Evolutionary conservation across 805 yeast genomes (phyloP), one percentile per base, ranked within the genome.

Genomic region (Gaillardinia entomophila): DNA sequence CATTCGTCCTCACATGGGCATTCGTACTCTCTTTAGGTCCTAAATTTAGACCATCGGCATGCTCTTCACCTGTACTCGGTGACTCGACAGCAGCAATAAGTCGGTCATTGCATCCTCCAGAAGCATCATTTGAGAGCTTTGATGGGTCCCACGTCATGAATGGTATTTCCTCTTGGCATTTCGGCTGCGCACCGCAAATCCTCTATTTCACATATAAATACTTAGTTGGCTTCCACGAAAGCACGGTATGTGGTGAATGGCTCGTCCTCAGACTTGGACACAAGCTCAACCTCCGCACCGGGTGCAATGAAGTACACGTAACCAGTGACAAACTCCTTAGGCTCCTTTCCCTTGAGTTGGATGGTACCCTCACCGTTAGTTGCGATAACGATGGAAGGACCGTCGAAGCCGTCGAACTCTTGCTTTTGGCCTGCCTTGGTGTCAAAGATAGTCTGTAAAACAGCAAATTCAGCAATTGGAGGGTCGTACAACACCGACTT

Each of bases 391-490:
- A 92, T 81, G 30, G 95, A 84, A 44, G 98, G 97, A 31, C 97
- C 97, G 27, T 76, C 64, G 28, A 92, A 65, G 4, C 68, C 77
- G 33, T 77, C 73, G 46, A 80, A 72, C 24, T 54, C 50, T 55
- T 84, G 83, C 12, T 52, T 56, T 45, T 76, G 67, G 27, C 71
- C 73, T 8, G 68, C 53, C 26, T 62, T 55, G 25, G 43, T 34
- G 32, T 69, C 66, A 50, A 82, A 80, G 28, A 75, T 73, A 27
- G 90, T 81, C 62, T 85, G 88, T 51, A 92, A 71, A n/a, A 92
- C 97, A 4, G 96, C 73, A 52, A 92, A 92, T 68, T 92, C 99
- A 41, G 80, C 95, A 53, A 92, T 92, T 37, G 99, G 99, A 22
- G 99, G 99, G 57, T 92, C 83, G 62, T 80, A 92, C 45, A 89